Base-by-base conservation (phyloP, 1,284 basidiomycete genomes). In the Heterobasidion annosum region DNA sequence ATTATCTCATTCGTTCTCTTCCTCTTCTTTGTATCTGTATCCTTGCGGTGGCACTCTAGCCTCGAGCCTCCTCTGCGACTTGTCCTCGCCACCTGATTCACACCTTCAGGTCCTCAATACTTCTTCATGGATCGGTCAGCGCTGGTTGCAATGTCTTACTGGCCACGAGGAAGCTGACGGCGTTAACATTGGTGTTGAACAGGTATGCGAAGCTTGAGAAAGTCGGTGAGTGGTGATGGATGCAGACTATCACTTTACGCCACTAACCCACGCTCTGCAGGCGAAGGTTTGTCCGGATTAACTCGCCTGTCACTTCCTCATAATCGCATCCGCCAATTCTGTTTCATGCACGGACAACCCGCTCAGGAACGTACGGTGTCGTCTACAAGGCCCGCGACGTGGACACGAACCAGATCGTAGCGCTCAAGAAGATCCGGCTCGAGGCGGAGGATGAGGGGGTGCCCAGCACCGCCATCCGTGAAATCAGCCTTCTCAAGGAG, bases 371-470 rank as follows among this genome's bases (percentile, higher is more conserved):
- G 48, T 99, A 99, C 64, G 97, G 97, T 59, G 96, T 98, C 54
- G 96, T 99, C 16, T 98, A 98, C 81, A 94, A 94, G 70, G 92
- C 86, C 59, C 83, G 84, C 67, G 83, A 93, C 69, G 71, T 84
- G 67, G 76, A 73, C 62, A 83, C 83, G 52, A 83, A 91, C 72
- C 67, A 83, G 70, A 82, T 92, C 63, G 95, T 94, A 52, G 94
- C 94, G 50, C 76, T 95, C 65, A 99, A 99, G 82, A 98, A 99
- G 79, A 99, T 99, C 65, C 82, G 96, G 55, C 83, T 99, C 40
- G 97, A 99, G 70, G 93, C 94, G 16, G 96, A 99, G 72, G 97
- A 97, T 63, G 93, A 99, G 67, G 96, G 96, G 19, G 96, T 98
- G 16, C 96, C 96, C 5, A 93, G 89, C 63, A 99, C 97, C 13